Conservation (phyloP, 441 rosid genomes). For the Hura crepitans region DNA sequence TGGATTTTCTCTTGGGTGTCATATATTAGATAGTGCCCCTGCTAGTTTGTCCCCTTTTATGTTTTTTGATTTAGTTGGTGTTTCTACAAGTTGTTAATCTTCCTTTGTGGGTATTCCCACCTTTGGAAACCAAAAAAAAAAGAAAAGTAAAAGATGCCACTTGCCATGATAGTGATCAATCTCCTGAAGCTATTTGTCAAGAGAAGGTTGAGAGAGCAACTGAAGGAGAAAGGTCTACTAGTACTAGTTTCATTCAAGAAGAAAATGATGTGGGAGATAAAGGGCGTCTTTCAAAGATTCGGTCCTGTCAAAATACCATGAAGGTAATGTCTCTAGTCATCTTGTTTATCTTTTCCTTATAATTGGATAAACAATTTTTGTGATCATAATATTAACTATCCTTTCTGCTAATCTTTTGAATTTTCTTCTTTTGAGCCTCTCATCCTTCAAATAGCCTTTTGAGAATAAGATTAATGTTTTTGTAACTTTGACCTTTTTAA, state of each 20-base stretch:
- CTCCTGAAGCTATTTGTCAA: slow-evolving; percentile 17
- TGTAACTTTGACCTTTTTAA: neutral
- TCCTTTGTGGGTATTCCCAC: no score
- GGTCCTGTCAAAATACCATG: slow-evolving; percentile 39
- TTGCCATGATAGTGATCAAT: slow-evolving; percentile 14
- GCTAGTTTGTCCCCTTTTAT: no score
- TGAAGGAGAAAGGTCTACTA: slow-evolving; percentile 12
- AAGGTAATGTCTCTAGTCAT: neutral
- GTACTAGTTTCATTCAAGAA: slow-evolving; percentile 8
- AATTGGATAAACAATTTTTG: neutral
- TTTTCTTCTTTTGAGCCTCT: neutral
- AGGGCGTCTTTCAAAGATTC: slow-evolving; percentile 38
- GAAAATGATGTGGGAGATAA: slow-evolving; percentile 37
- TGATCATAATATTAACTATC: neutral
- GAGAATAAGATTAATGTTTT: neutral
- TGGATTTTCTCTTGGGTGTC: no score
- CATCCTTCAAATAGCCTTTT: neutral
- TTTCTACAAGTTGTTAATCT: no score
- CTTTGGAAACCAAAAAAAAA: no score
- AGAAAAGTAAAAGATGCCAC: neutral
- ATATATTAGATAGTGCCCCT: no score
- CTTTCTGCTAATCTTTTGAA: neutral
- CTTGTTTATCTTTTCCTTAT: neutral
- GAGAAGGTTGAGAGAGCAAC: slow-evolving; percentile 18
- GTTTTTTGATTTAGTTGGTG: no score